phyloP scores from a whole-genome alignment of 345 rosid species.

The Gossypium arboreum region DNA sequence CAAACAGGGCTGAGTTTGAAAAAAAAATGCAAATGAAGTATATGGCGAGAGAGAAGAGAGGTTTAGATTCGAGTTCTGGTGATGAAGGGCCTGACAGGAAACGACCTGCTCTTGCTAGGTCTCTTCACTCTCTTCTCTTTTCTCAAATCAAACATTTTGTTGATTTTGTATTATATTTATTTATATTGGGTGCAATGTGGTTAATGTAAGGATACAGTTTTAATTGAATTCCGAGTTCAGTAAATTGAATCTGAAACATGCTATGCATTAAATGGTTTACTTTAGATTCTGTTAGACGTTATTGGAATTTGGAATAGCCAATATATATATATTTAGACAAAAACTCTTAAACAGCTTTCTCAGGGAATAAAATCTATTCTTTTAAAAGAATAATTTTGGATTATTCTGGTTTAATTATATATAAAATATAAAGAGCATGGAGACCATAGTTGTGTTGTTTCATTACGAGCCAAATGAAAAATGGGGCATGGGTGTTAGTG shows the following conservation, averaged over 20 bases:
- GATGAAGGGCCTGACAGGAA: slow-evolving; percentile 72
- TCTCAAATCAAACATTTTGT: neutral
- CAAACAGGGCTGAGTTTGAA: slow-evolving; percentile 16
- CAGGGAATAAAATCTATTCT: neutral
- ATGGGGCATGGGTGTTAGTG: neutral
- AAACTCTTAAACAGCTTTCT: neutral
- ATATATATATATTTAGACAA: neutral
- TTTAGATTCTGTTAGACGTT: neutral
- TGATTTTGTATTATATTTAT: neutral
- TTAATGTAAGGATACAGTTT: neutral
- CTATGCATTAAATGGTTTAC: neutral
- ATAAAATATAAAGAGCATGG: neutral
- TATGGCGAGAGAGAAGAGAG: slow-evolving; percentile 80
- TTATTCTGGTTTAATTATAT: neutral
- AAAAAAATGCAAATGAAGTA: slow-evolving; percentile 69
- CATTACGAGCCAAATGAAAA: neutral
- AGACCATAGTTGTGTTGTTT: neutral
- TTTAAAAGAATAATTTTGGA: neutral
- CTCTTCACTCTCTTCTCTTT: neutral
- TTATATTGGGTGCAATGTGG: neutral
- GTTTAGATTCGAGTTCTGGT: slow-evolving; percentile 51
- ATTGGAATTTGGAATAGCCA: neutral
- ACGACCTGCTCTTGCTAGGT: slow-evolving; percentile 95
- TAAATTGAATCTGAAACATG: neutral
- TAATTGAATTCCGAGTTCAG: neutral